Conservation (phyloP, 2,329 filamentous ascomycete genomes). For the Fusarium sp. region DNA sequence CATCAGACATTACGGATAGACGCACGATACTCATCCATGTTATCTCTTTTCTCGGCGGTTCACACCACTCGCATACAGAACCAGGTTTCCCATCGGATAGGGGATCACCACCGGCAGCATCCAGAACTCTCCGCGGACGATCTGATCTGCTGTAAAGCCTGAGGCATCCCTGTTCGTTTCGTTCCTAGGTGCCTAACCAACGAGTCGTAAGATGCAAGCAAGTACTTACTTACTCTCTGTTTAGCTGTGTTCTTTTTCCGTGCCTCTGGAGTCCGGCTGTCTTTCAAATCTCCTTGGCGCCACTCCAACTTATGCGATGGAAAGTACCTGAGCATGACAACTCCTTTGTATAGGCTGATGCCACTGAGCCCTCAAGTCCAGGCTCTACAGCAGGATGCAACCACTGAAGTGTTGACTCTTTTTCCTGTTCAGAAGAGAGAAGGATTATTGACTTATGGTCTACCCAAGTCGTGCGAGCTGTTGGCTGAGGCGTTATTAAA, state of each 20-base stretch:
- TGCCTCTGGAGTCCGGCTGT: slow-evolving; percentile 22
- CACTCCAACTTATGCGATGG: slow-evolving; percentile 37
- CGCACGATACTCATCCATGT: slow-evolving; percentile 19
- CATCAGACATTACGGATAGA: not conserved
- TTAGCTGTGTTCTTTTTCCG: slow-evolving; percentile 14
- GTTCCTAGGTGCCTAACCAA: slow-evolving; percentile 35
- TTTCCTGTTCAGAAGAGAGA: slow-evolving; percentile 46
- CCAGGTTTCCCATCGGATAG: slow-evolving; percentile 33
- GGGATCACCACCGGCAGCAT: slow-evolving; percentile 41
- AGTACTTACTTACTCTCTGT: slow-evolving; percentile 8
- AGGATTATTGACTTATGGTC: slow-evolving; percentile 44
- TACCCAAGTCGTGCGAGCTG: slow-evolving; percentile 45
- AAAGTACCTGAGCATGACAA: slow-evolving; percentile 42
- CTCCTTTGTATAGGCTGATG: slow-evolving; percentile 46
- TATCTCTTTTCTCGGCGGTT: slow-evolving; percentile 37
- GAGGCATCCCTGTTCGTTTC: slow-evolving; percentile 39
- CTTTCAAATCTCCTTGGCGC: slow-evolving; percentile 28
- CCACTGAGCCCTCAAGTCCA: slow-evolving; percentile 43
- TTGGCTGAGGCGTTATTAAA: slow-evolving; percentile 42
- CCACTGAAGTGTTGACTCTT: slow-evolving; percentile 46
- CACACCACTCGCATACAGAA: not conserved
- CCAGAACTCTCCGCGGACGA: slow-evolving; percentile 31
- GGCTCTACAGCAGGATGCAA: slow-evolving; percentile 46
- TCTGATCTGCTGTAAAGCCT: slow-evolving; percentile 47
- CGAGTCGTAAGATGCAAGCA: not conserved